These are phyloP conservation scores for Ceraceosorus bombacis DNA, from an alignment of 1,284 basidiomycete genomes.

Conservation along the genomic window DNA sequence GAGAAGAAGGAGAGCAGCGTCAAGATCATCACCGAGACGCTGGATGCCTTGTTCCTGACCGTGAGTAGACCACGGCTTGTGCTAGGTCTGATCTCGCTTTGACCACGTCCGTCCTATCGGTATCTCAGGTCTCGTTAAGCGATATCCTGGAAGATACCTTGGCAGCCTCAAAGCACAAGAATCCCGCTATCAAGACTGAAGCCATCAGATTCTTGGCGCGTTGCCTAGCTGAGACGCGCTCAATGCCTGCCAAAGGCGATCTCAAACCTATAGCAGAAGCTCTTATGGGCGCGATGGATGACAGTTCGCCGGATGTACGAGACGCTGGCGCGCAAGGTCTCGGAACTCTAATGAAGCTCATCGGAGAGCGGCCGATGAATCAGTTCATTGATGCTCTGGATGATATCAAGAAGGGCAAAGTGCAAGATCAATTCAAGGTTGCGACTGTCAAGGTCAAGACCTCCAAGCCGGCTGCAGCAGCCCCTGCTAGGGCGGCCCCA, in stretches of 20 bases:
- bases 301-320: slow-evolving; percentile 82
- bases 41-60: slow-evolving; percentile 81
- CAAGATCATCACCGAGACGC: slow-evolving; percentile 74
- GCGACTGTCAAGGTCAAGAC: slow-evolving; percentile 34
- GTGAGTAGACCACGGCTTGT: slow-evolving; percentile 50
- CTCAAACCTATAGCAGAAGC: slow-evolving; percentile 77
- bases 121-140: slow-evolving; percentile 53
- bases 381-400: slow-evolving; percentile 78
- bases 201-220: slow-evolving; percentile 80
- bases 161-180: slow-evolving; percentile 74
- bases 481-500: slow-evolving; percentile 11
- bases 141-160: slow-evolving; percentile 81
- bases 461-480: not conserved
- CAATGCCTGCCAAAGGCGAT: slow-evolving; percentile 64
- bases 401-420: slow-evolving; percentile 83
- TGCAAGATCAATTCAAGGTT: slow-evolving; percentile 75
- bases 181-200: slow-evolving; percentile 92
- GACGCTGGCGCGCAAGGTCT: slow-evolving; percentile 80
- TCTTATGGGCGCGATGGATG: slow-evolving; percentile 70
- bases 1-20: slow-evolving; percentile 85
- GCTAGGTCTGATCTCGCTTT: slow-evolving; percentile 17
- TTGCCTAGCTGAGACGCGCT: slow-evolving; percentile 61
- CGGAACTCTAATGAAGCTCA: slow-evolving; percentile 91
- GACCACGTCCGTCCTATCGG: slow-evolving; percentile 11
- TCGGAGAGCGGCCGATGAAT: slow-evolving; percentile 86